Evolutionary conservation across 192 early-diverging fungal genomes (phyloP).

Genomic region (Coemansia sp.): DNA sequence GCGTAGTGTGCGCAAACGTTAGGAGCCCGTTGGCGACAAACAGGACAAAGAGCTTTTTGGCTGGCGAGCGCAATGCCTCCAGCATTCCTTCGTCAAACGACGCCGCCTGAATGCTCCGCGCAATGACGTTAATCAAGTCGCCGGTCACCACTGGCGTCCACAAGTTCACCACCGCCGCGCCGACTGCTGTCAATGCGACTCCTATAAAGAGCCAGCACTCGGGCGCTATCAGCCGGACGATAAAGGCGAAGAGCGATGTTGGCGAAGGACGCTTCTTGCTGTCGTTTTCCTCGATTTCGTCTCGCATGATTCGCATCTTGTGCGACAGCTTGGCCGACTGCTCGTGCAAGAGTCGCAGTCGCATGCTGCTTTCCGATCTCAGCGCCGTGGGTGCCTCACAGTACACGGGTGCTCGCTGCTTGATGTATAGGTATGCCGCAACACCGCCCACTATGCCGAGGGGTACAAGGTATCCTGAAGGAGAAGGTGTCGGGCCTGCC

Average conservation of each 20-base stretch:
- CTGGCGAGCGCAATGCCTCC: slow-evolving; percentile 51
- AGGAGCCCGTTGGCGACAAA: slow-evolving; percentile 61
- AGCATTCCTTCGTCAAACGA: slow-evolving; percentile 21
- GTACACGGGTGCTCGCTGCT: slow-evolving; percentile 13
- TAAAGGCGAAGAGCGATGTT: slow-evolving; percentile 3
- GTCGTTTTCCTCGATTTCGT: not conserved
- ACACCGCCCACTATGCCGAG: slow-evolving; percentile 32
- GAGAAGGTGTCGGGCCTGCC: not conserved
- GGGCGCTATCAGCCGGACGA: slow-evolving; percentile 52
- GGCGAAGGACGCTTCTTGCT: not conserved
- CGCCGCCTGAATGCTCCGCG: slow-evolving; percentile 33
- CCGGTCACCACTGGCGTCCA: slow-evolving; percentile 63
- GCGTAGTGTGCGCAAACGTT: slow-evolving; percentile 65
- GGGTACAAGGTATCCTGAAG: slow-evolving; percentile 4
- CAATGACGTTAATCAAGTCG: slow-evolving; percentile 62
- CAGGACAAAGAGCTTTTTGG: slow-evolving; percentile 58
- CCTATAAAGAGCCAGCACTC: slow-evolving; percentile 59
- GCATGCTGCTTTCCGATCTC: slow-evolving; percentile 21
- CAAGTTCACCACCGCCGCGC: slow-evolving; percentile 58
- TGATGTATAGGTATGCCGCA: slow-evolving; percentile 13
- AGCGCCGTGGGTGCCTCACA: slow-evolving; percentile 16
- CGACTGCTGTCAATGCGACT: slow-evolving; percentile 61
- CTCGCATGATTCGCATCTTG: slow-evolving; percentile 3
- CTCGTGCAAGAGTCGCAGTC: slow-evolving; percentile 38
- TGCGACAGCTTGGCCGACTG: slow-evolving; percentile 31